A percentile compares a stretch with the other conserved stretches of the same genome.
Conservation (phyloP, 2,329 filamentous ascomycete species). For the Mycosphaerella sp. region DNA sequence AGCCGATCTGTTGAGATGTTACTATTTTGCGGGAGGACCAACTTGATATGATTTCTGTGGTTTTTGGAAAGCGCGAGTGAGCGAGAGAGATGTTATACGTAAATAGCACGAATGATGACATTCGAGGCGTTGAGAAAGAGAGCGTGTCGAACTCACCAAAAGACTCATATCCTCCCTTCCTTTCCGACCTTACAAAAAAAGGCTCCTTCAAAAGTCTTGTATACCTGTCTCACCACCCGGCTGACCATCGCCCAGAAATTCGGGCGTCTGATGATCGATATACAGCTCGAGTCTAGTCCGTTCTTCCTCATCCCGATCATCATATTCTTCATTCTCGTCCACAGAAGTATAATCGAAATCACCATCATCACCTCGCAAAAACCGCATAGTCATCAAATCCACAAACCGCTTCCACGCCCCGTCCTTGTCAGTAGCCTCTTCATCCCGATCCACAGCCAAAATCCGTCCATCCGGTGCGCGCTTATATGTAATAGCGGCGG, state of each 20-base stretch:
- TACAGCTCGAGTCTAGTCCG: constrained; percentile 66
- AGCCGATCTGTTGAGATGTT: too few relatives aligned
- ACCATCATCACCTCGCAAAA: constrained; percentile 65
- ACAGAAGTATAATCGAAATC: constrained; percentile 72
- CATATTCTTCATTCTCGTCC: constrained; percentile 66
- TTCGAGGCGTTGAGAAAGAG: too few relatives aligned
- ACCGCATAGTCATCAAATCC: constrained; percentile 65
- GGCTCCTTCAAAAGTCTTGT: constrained; percentile 39
- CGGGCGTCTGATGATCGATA: constrained; percentile 65
- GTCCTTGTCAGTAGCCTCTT: constrained; percentile 49
- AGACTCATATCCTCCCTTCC: too few relatives aligned
- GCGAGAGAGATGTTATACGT: too few relatives aligned
- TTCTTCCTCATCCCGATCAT: constrained; percentile 56
- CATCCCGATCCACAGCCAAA: constrained; percentile 52
- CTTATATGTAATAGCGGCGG: constrained; percentile 46
- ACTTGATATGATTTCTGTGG: too few relatives aligned
- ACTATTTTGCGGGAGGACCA: too few relatives aligned
- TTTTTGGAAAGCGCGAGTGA: too few relatives aligned
- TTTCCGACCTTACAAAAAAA: too few relatives aligned
- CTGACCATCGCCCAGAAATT: constrained; percentile 27
- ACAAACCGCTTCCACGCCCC: constrained; percentile 65
- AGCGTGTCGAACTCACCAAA: too few relatives aligned
- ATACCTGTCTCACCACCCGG: constrained; percentile 44
- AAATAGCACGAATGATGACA: too few relatives aligned
- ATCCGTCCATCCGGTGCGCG: constrained; percentile 52